Evolutionary conservation across 2,329 filamentous ascomycete species (phyloP), one percentile per base, ranked within the genome.

Genomic region (Alternaria sp.): DNA sequence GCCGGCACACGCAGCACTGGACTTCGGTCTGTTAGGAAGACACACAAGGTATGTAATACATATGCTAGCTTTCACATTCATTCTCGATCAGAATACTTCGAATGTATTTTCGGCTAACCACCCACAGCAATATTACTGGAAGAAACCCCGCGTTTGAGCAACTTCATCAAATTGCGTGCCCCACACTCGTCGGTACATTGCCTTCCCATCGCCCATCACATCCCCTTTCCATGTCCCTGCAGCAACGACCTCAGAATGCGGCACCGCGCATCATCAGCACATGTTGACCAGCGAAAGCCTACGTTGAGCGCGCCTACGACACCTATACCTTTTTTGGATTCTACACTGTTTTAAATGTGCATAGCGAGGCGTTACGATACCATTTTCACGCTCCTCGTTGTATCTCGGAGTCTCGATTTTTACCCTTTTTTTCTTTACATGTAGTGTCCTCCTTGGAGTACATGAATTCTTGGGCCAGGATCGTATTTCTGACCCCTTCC

Each of bases 1-100:
- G 89, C 93, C 66, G 91, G 92, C 52, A 82, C 97, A 75, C 86
- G 92, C 55, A 97, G 96, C 79, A 94, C 93, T 41, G 95, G 92
- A 69, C 81, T 99, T 71, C 85, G 95, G 66, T 90, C 89, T 72
- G 97, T 95, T 74, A 86, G 95, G 72, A 98, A 97, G 81, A 92
- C 95, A 75, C 95, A 99, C 80, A 98, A 98, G 91, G 94, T 98
- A 85, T 82, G 31, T 34, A 17, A 29, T 31, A 36, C 31, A 23
- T 14, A 5, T 13, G 37, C 21, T 2, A n/a, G 24, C 31, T 21
- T 6, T 23, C 5, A 24, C 5, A 24, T 11, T 21, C 37, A 11
- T 7, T 40, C 9, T 23, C 13, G 8, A 40, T 23, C 37, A 40
- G 23, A 11, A 11, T 40, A 17, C 13, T 40, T 2, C 37, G 21